Base-by-base conservation (phyloP, 2,329 filamentous ascomycete species). In the Cryphonectria naterciae region DNA sequence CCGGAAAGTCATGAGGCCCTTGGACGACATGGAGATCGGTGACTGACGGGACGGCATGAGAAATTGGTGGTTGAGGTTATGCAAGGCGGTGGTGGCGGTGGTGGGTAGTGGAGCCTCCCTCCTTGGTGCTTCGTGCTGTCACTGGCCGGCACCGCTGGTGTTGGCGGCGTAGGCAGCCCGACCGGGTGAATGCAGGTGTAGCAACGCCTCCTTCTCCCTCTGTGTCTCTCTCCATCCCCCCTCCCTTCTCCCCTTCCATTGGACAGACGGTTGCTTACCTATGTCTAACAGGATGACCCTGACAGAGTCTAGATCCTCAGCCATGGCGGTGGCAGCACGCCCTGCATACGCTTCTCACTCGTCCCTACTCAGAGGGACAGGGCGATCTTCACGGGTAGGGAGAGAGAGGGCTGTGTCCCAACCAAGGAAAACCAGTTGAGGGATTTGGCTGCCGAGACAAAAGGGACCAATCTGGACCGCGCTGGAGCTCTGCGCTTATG, bases 271-370 rank as follows among this genome's bases (percentile, higher is more conserved):
- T 49, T 66, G 46, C 75, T 83, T 83, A 89, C 87, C 87, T 78
- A 89, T 89, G 79, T 89, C 87, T 75, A 89, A 84, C 76, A 89
- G 79, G 75, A 88, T 81, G 49, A 85, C 83, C 76, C 85, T 84
- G 68, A 84, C 75, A 69, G 78, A 75, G 70, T 74, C 77, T 75
- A 73, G 76, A 63, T 72, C 68, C 63, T 56, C 74, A 70, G 79
- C 77, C 81, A 82, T 83, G 72, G 69, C 65, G 49, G 52, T 65
- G 62, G 68, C 62, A 15, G 65, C 63, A 72, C 56, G 52, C 66
- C 66, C 56, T 43, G 60, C 54, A 65, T 68, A 70, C 69, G 68
- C 66, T 46, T 67, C 46, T 49, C 19, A 49, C 46, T 49, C 19
- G 46, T 49, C 19, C 22, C 17, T 19, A 1, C 22, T 11, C 37